Conservation (phyloP, 2,329 filamentous ascomycete genomes). For the Akanthomyces muscarius region DNA sequence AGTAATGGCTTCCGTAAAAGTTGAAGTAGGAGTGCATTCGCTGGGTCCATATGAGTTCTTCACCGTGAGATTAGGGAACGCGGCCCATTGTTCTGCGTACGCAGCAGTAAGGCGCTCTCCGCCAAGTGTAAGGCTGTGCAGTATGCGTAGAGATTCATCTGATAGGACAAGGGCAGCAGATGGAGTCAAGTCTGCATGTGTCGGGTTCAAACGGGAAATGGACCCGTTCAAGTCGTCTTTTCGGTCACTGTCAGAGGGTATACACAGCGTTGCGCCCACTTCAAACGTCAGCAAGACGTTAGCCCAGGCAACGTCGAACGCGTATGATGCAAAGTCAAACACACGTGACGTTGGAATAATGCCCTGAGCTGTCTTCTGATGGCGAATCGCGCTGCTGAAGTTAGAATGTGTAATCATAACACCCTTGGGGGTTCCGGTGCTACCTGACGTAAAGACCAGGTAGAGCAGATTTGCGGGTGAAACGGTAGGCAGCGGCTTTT, state of each 20-base stretch:
- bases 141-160: background rate
- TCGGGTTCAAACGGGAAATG: slow-evolving; percentile 16
- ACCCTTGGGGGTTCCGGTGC: slow-evolving; percentile 47
- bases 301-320: slow-evolving; percentile 20
- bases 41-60: slow-evolving; percentile 4
- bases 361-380: slow-evolving; percentile 11
- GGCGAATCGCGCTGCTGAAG: slow-evolving; percentile 24
- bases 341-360: slow-evolving; percentile 2
- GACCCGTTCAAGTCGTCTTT: slow-evolving; percentile 8
- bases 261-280: slow-evolving; percentile 13
- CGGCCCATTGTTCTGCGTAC: background rate
- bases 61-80: slow-evolving; percentile 4
- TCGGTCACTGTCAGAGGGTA: slow-evolving; percentile 12
- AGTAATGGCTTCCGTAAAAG: background rate
- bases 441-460: slow-evolving; percentile 51
- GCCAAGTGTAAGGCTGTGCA: slow-evolving; percentile 7
- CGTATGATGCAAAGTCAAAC: slow-evolving; percentile 23
- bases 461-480: slow-evolving; percentile 19
- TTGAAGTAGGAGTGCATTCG: background rate
- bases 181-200: slow-evolving; percentile 6
- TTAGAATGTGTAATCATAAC: slow-evolving; percentile 16
- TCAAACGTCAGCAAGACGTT: slow-evolving; percentile 11
- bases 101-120: background rate
- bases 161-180: background rate
- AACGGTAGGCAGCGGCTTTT: background rate